Evolutionary conservation across 495 filamentous ascomycete species (phyloP).

Genomic region (Bombardia bombarda): DNA sequence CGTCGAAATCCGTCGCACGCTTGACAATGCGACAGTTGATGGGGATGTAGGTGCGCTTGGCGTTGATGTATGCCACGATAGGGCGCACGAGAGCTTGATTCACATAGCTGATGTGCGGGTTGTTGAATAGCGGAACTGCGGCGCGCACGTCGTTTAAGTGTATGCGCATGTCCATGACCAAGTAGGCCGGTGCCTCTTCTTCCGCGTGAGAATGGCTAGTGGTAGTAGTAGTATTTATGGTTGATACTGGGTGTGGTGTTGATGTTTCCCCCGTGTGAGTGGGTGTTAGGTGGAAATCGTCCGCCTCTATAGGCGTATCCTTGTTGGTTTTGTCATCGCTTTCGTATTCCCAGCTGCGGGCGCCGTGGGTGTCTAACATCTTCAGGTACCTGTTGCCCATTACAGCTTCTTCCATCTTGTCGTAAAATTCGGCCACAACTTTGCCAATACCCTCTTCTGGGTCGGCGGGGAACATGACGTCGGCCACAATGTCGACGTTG

Average conservation of each 20-base stretch:
- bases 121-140: conserved; percentile 83
- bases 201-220: too few species aligned
- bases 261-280: conserved; percentile 3
- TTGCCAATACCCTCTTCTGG: conserved; percentile 80
- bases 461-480: conserved; percentile 85
- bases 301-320: too few species aligned
- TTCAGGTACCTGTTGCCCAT: conserved; percentile 56
- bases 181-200: conserved; percentile 54
- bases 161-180: conserved; percentile 84
- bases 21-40: conserved; percentile 93
- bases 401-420: conserved; percentile 85
- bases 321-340: too few species aligned
- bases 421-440: conserved; percentile 90
- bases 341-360: conserved; percentile 15
- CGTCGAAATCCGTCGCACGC: conserved; percentile 78
- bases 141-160: conserved; percentile 90
- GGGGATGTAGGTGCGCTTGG: conserved; percentile 84
- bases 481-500: conserved; percentile 91
- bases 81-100: conserved; percentile 92
- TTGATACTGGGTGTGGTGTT: too few species aligned
- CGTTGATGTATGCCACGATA: conserved; percentile 99
- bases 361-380: conserved; percentile 32
- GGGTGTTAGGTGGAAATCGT: background rate
- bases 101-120: conserved; percentile 77
- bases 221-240: too few species aligned